These are phyloP conservation scores for Termitomyces sp. DNA, from an alignment of 768 basidiomycete genomes.

Conservation along the genomic window DNA sequence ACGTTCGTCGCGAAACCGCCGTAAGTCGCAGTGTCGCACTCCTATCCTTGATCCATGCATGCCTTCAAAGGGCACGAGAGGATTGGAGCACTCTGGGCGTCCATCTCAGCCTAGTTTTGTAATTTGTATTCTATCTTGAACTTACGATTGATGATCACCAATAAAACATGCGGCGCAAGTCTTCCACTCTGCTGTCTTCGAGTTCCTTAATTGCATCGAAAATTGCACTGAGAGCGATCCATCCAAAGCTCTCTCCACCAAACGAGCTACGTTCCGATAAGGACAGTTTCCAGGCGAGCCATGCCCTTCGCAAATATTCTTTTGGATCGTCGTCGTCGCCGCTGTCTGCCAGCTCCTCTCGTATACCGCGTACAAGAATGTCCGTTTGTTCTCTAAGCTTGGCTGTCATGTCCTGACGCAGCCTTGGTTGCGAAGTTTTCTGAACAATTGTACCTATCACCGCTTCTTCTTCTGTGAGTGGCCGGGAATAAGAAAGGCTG, in stretches of 20 bases:
- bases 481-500: conserved; percentile 40
- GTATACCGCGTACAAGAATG: conserved; percentile 45
- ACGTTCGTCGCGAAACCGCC: not conserved
- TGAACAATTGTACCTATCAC: conserved; percentile 64
- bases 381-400: conserved; percentile 54
- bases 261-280: conserved; percentile 34
- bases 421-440: conserved; percentile 55
- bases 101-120: conserved; percentile 1
- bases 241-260: conserved; percentile 61
- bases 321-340: conserved; percentile 31
- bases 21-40: not conserved
- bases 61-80: not conserved
- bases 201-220: conserved; percentile 45
- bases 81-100: not conserved
- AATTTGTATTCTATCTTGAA: conserved; percentile 1
- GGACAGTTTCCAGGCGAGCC: conserved; percentile 54
- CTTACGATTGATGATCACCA: conserved; percentile 3
- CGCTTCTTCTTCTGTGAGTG: conserved; percentile 61
- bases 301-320: conserved; percentile 41
- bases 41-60: not conserved
- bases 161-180: conserved; percentile 14
- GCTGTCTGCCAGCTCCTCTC: conserved; percentile 48
- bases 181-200: conserved; percentile 14
- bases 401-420: conserved; percentile 49
- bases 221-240: conserved; percentile 53